Conservation (phyloP, 768 basidiomycete species). For the Neoboletus brunneissimus region DNA sequence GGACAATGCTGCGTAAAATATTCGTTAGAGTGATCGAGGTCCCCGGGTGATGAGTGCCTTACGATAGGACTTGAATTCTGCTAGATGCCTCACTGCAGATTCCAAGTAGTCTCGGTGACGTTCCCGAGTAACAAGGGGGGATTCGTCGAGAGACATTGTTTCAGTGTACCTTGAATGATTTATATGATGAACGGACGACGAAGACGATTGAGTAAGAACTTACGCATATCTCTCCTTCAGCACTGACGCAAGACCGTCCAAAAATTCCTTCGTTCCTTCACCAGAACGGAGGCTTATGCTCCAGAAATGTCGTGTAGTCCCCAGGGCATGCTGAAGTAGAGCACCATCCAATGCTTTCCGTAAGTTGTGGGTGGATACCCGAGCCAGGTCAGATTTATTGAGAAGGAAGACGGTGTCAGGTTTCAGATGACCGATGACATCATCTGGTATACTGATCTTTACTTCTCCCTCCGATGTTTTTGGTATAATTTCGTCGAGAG, state of each 20-base stretch:
- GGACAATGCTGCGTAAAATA: slow-evolving; percentile 44
- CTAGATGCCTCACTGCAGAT: slow-evolving; percentile 45
- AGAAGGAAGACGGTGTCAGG: slow-evolving; percentile 65
- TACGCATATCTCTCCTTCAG: slow-evolving; percentile 36
- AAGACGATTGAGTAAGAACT: not conserved
- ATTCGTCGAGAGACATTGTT: slow-evolving; percentile 17
- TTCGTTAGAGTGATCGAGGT: not conserved
- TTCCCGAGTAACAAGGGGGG: slow-evolving; percentile 72
- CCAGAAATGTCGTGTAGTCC: slow-evolving; percentile 43
- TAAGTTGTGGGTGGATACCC: slow-evolving; percentile 5
- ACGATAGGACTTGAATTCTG: slow-evolving; percentile 33
- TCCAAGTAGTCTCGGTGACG: slow-evolving; percentile 79
- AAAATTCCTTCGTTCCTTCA: slow-evolving; percentile 55
- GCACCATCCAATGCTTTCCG: slow-evolving; percentile 19
- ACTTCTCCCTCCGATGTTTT: not conserved
- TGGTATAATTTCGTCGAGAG: slow-evolving; percentile 49
- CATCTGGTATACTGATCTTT: slow-evolving; percentile 40
- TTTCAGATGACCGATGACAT: slow-evolving; percentile 48
- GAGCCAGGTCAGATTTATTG: slow-evolving; percentile 72
- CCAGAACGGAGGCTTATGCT: slow-evolving; percentile 57
- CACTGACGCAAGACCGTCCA: slow-evolving; percentile 52
- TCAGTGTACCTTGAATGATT: slow-evolving; percentile 18
- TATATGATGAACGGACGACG: not conserved
- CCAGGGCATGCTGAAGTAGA: slow-evolving; percentile 4
- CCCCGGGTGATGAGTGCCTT: slow-evolving; percentile 7